Evolutionary conservation across 306 rosid genomes (phyloP).

Genomic region (Quercus berberidifolia): DNA sequence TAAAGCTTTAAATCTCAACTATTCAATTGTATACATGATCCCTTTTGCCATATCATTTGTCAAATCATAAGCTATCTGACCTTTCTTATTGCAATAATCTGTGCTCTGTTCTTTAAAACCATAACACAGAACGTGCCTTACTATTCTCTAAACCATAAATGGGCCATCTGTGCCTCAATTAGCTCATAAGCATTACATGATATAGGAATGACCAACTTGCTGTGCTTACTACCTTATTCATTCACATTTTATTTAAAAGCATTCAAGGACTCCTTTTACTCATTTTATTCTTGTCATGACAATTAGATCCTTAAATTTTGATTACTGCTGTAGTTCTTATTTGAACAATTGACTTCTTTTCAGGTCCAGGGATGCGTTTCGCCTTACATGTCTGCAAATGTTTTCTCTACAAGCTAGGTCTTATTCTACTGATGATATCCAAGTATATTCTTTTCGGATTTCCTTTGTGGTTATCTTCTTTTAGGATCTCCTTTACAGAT

Average conservation of each 20-base stretch:
- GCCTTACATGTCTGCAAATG: conserved; percentile 64
- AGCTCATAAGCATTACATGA: neutral
- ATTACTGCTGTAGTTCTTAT: conserved; percentile 6
- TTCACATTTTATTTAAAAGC: neutral
- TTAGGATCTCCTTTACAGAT: neutral
- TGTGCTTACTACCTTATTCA: neutral
- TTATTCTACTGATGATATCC: neutral
- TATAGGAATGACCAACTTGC: neutral
- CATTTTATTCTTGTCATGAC: neutral
- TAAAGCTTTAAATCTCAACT: neutral
- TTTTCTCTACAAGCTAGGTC: conserved; percentile 43
- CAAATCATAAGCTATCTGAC: no score
- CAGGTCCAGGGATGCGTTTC: conserved; percentile 81
- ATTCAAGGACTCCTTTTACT: neutral
- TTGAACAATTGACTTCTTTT: conserved; percentile 13
- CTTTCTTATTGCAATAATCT: neutral
- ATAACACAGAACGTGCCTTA: neutral
- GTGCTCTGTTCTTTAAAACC: neutral
- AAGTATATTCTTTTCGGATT: neutral
- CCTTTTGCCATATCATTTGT: neutral
- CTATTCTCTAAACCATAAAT: no score
- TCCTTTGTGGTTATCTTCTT: neutral
- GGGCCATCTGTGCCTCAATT: neutral
- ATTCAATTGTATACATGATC: neutral
- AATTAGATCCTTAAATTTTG: neutral